Percentiles rank a stretch among this genome's conserved stretches.
phyloP scores from a whole-genome alignment of 2,329 filamentous ascomycete genomes.

The Metarhizium album region DNA sequence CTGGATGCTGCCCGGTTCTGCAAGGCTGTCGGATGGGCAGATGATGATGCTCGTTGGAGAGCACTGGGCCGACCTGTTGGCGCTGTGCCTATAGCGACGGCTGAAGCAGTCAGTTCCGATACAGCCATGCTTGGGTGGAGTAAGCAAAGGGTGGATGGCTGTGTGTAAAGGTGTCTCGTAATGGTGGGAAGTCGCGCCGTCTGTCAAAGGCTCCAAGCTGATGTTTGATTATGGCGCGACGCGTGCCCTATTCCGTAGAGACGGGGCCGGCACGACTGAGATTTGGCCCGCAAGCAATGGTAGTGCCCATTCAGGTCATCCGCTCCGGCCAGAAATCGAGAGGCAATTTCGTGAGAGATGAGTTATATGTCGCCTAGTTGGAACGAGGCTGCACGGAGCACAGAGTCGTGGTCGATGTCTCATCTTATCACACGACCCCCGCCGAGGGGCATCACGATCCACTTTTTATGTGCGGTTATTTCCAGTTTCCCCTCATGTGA shows the following conservation, averaged over 20 bases:
- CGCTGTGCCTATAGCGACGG: constrained; percentile 20
- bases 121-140: constrained; percentile 21
- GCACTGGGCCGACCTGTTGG: constrained; percentile 8
- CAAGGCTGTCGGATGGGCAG: constrained; percentile 14
- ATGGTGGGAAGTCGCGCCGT: background rate
- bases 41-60: constrained; percentile 5
- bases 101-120: constrained; percentile 27
- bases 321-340: background rate
- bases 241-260: background rate
- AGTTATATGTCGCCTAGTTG: background rate
- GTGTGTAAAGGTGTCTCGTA: background rate
- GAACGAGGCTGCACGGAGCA: too few relatives aligned
- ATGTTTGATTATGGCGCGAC: too few relatives aligned
- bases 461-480: too few relatives aligned
- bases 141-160: background rate
- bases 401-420: background rate
- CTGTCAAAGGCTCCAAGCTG: background rate
- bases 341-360: background rate
- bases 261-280: background rate
- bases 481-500: too few relatives aligned
- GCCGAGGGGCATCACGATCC: too few relatives aligned
- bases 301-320: background rate
- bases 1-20: constrained; percentile 26
- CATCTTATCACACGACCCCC: too few relatives aligned
- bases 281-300: background rate